These are phyloP conservation scores for Trypanosoma conorhini DNA, from an alignment of 208 protist species.

Conservation along the genomic window DNA sequence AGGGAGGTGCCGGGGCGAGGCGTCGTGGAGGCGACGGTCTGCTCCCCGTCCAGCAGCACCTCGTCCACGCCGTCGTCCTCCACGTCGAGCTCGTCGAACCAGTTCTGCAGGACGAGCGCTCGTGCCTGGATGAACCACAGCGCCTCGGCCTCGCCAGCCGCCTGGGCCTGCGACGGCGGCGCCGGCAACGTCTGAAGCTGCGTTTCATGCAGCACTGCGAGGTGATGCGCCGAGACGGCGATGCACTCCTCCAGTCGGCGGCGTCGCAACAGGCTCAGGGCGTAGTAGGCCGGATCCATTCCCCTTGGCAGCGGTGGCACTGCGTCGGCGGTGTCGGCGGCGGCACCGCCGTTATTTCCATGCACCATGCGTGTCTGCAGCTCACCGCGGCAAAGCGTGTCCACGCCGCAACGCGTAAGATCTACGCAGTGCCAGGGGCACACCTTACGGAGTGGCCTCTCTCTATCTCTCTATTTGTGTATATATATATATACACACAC, in stretches of 20 bases:
- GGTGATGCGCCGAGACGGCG: conserved; percentile 65
- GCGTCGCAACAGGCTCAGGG: conserved; percentile 84
- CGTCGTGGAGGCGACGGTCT: conserved; percentile 79
- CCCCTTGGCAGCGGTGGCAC: conserved; percentile 38
- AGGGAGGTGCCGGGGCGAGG: conserved; percentile 90
- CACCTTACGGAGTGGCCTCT: too few species aligned
- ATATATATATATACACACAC: too few species aligned
- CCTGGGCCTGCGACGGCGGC: background rate
- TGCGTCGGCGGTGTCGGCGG: background rate
- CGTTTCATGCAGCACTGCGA: conserved; percentile 35
- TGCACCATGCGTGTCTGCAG: background rate
- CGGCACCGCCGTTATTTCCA: background rate
- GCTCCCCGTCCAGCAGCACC: conserved; percentile 90
- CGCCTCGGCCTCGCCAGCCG: conserved; percentile 43
- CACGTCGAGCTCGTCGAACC: conserved; percentile 96
- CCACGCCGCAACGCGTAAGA: too few species aligned
- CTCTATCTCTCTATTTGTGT: too few species aligned
- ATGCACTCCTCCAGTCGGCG: conserved; percentile 87
- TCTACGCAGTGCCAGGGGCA: too few species aligned
- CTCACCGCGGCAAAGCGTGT: too few species aligned
- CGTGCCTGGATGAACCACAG: conserved; percentile 94
- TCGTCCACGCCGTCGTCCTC: conserved; percentile 95
- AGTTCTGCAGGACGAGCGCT: conserved; percentile 90
- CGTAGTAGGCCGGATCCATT: conserved; percentile 92
- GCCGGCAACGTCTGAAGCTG: background rate